Evolutionary conservation across 2,329 filamentous ascomycete species (phyloP).

Genomic region (Rugonectria rugulosa): DNA sequence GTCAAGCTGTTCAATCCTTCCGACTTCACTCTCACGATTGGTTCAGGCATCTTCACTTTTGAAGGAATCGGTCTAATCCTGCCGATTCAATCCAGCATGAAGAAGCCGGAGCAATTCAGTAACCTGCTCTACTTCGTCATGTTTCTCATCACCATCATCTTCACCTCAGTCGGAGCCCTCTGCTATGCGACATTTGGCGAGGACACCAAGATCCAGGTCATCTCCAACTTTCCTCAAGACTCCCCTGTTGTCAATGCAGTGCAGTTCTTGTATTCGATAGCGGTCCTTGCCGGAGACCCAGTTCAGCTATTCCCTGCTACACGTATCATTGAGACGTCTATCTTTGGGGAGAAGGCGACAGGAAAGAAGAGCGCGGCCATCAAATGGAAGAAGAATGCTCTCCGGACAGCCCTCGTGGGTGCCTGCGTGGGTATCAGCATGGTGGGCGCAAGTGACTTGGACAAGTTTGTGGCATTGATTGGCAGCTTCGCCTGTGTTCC

Average conservation of each 20-base stretch:
- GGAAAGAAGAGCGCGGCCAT: conserved; percentile 70
- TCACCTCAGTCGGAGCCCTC: conserved; percentile 74
- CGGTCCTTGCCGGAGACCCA: conserved; percentile 75
- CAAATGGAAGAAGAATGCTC: conserved; percentile 80
- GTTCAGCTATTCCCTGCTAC: conserved; percentile 79
- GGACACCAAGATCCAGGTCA: conserved; percentile 74
- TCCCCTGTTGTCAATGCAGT: conserved; percentile 78
- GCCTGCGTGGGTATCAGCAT: conserved; percentile 69
- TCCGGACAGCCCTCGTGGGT: conserved; percentile 64
- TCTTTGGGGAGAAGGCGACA: conserved; percentile 70
- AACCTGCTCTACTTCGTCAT: conserved; percentile 73
- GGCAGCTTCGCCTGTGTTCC: conserved; percentile 78
- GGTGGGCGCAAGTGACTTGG: conserved; percentile 71
- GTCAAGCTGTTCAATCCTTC: conserved; percentile 75
- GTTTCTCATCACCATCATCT: conserved; percentile 76
- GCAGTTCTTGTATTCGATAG: conserved; percentile 77
- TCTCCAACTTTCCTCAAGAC: conserved; percentile 77
- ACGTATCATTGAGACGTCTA: conserved; percentile 72
- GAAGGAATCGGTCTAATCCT: conserved; percentile 81
- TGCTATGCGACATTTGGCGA: conserved; percentile 79
- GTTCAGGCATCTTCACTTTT: conserved; percentile 79
- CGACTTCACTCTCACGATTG: conserved; percentile 74
- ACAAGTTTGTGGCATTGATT: conserved; percentile 78
- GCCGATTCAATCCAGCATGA: conserved; percentile 80
- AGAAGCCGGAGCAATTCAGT: conserved; percentile 71